These are phyloP conservation scores for Saraca asoca DNA, from an alignment of 331 rosid genomes.

Conservation along the genomic window DNA sequence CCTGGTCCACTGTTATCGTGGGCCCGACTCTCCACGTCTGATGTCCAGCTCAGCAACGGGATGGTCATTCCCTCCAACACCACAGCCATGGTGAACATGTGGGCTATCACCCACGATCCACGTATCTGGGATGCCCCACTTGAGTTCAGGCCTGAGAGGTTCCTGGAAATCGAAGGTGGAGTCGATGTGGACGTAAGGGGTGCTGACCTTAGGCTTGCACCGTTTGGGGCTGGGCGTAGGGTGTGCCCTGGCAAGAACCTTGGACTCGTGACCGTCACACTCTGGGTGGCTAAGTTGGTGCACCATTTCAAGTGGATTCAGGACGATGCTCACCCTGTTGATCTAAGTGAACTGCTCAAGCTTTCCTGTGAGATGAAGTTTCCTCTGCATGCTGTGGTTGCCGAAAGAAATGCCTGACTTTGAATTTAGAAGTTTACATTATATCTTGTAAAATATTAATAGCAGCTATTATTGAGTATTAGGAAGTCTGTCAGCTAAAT, in stretches of 20 bases:
- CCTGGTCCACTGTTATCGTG: constrained; percentile 64
- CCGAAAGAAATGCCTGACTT: neutral
- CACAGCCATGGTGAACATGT: constrained; percentile 65
- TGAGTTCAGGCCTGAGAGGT: constrained; percentile 52
- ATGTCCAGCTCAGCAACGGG: constrained; percentile 56
- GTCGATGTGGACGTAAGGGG: constrained; percentile 58
- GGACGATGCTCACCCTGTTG: constrained; percentile 33
- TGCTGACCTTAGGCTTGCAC: constrained; percentile 51
- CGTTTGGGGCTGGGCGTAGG: constrained; percentile 62
- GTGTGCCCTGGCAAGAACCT: constrained; percentile 61
- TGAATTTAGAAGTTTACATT: too few species aligned
- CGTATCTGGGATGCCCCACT: constrained; percentile 48
- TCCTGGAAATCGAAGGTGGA: constrained; percentile 34
- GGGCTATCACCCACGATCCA: constrained; percentile 61
- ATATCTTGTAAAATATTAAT: too few species aligned
- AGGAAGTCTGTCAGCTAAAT: too few species aligned
- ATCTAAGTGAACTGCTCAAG: constrained; percentile 49
- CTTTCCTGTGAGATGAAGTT: constrained; percentile 61
- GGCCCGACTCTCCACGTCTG: constrained; percentile 60
- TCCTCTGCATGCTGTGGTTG: constrained; percentile 41
- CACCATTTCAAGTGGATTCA: constrained; percentile 45
- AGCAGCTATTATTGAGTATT: too few species aligned
- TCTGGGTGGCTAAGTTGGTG: constrained; percentile 57
- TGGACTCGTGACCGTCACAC: constrained; percentile 45
- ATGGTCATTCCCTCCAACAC: constrained; percentile 54